Conservation (phyloP, 1,139 yeast genomes). For the Geotrichum restrictum region DNA sequence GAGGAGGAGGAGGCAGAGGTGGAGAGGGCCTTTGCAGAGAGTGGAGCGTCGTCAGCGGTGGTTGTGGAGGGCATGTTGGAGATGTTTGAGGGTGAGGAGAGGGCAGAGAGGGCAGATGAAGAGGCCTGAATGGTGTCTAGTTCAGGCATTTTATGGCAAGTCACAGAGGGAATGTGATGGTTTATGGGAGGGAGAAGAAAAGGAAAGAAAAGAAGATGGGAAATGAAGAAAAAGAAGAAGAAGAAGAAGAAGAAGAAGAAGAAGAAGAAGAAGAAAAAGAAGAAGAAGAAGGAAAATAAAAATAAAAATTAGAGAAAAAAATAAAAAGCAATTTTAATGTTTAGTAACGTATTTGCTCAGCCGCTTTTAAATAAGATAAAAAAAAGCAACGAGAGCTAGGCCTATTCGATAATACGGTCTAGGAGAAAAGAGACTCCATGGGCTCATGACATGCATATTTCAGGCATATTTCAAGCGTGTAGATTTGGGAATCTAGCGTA, state of each 20-base stretch:
- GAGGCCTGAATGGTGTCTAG: not conserved
- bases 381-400: too few relatives aligned
- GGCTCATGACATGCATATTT: too few relatives aligned
- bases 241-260: not conserved
- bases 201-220: not conserved
- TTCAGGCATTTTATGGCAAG: not conserved
- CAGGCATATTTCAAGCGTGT: too few relatives aligned
- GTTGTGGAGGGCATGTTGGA: not conserved
- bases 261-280: not conserved
- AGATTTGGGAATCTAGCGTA: not conserved
- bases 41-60: not conserved
- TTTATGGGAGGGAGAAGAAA: not conserved
- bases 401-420: too few relatives aligned
- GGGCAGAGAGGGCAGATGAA: not conserved
- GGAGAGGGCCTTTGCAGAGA: not conserved
- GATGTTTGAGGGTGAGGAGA: not conserved
- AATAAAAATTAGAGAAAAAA: too few relatives aligned
- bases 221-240: not conserved
- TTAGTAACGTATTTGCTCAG: too few relatives aligned
- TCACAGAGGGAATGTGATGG: too few relatives aligned
- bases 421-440: too few relatives aligned
- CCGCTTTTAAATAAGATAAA: too few relatives aligned
- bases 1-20: constrained; percentile 24
- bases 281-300: not conserved
- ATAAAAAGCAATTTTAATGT: too few relatives aligned